Evolutionary conservation across 768 basidiomycete species (phyloP), one percentile per base, ranked within the genome.

Genomic region (Gymnopilus dilepis): DNA sequence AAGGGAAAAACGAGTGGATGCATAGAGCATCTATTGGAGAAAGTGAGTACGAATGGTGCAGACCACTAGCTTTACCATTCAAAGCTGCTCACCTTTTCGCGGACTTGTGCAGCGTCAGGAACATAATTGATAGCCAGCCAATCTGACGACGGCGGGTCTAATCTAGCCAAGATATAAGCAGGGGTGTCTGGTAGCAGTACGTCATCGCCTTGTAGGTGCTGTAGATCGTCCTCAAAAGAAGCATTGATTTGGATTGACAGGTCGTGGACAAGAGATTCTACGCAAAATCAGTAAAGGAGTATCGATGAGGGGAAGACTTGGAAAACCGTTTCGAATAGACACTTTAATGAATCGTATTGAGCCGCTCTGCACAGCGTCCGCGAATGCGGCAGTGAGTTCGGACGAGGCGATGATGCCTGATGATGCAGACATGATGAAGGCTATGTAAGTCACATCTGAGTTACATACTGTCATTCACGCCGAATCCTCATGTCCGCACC

Each of bases 71-170:
- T 6, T 0, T 30, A 22, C 15, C 6, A 19, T 6, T 13, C 15
- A 31, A 6, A 15, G 37, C 8, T 43, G 28, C 72, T 63, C 65
- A 88, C 92, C 86, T 95, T 96, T 74, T 91, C 86, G 69, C 92
- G 83, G 61, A 95, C 84, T 75, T 83, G 88, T 26, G 94, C 91
- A 19, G 81, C 71, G 62, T 96, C 94, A 0, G 94, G 94, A 6
- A 95, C 91, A 70, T 93, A 96, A 69, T 79, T 88, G 60, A 94
- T 82, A 6, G 83, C 80, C 34, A 92, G 77, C 93, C 93, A 95
- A 63, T 88, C 84, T 1, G 83, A 68, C 0, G 80, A 78, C 2
- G 88, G 80, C 19, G 80, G 75, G 65, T 91, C 91, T 34, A 86
- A 72, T 57, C 86, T 85, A 9, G 82, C 85, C 21, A 95, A 84